Evolutionary conservation across 2,329 filamentous ascomycete genomes (phyloP).

Genomic region (Claviceps capensis): DNA sequence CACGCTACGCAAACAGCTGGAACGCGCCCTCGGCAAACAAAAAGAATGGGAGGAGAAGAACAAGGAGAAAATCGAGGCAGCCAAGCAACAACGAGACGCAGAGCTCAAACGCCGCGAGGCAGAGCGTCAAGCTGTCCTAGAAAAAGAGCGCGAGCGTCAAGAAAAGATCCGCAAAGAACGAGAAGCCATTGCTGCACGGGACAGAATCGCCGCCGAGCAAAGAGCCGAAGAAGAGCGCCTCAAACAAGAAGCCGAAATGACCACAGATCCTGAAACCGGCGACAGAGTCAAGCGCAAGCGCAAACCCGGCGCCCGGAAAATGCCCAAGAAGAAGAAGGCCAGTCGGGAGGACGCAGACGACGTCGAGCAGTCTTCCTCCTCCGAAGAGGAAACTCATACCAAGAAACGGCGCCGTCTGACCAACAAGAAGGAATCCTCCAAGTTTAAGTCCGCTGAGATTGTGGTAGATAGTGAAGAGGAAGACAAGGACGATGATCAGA

Average conservation of each 20-base stretch:
- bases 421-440: slow-evolving; percentile 37
- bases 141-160: slow-evolving; percentile 58
- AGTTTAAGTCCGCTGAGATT: slow-evolving; percentile 78
- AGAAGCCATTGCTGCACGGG: slow-evolving; percentile 62
- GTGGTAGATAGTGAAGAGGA: slow-evolving; percentile 60
- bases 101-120: slow-evolving; percentile 70
- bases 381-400: slow-evolving; percentile 30
- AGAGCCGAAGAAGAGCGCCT: slow-evolving; percentile 25
- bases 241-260: slow-evolving; percentile 56
- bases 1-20: slow-evolving; percentile 84
- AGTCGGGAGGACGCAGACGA: slow-evolving; percentile 27
- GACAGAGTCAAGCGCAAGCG: slow-evolving; percentile 71
- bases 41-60: slow-evolving; percentile 89
- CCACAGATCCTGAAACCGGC: slow-evolving; percentile 68
- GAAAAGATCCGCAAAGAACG: slow-evolving; percentile 79
- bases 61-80: slow-evolving; percentile 71
- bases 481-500: slow-evolving; percentile 10
- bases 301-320: slow-evolving; percentile 33
- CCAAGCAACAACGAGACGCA: slow-evolving; percentile 65
- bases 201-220: slow-evolving; percentile 58
- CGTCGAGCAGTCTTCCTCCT: slow-evolving; percentile 33
- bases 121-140: slow-evolving; percentile 51
- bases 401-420: slow-evolving; percentile 49
- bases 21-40: slow-evolving; percentile 71
- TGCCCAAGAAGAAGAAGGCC: slow-evolving; percentile 40